phyloP scores from a whole-genome alignment of 768 basidiomycete species.

The Lentinula raphanica region DNA sequence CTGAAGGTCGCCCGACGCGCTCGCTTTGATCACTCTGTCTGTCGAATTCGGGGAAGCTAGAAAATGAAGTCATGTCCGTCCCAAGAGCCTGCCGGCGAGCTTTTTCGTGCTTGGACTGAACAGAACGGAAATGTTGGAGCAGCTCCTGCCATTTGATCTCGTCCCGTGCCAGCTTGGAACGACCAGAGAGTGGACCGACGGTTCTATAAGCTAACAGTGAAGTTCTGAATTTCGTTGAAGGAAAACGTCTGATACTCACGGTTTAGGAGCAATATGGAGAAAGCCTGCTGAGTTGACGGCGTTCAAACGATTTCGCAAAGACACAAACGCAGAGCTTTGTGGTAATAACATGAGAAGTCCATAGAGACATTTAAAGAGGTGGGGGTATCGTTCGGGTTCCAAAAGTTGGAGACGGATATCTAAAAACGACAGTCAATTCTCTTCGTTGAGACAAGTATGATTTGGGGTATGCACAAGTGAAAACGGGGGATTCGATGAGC shows the following conservation, averaged over 20 bases:
- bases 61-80: conserved; percentile 50
- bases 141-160: conserved; percentile 99
- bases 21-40: conserved; percentile 25
- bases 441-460: background rate
- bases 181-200: conserved; percentile 38
- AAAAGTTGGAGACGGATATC: conserved; percentile 89
- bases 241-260: conserved; percentile 26
- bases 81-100: conserved; percentile 74
- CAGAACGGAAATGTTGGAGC: conserved; percentile 82
- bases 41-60: conserved; percentile 43
- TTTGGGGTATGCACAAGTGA: conserved; percentile 67
- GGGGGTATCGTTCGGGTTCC: conserved; percentile 94
- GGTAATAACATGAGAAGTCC: conserved; percentile 95
- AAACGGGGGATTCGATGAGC: conserved; percentile 95
- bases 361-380: conserved; percentile 96
- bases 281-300: conserved; percentile 95
- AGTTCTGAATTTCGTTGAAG: background rate
- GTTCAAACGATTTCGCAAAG: conserved; percentile 87
- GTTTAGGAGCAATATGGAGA: conserved; percentile 81
- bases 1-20: conserved; percentile 16
- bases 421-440: conserved; percentile 20
- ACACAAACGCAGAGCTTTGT: conserved; percentile 94
- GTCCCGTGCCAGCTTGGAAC: conserved; percentile 76
- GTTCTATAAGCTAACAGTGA: conserved; percentile 14
- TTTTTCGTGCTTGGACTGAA: conserved; percentile 91